Conservation (phyloP, 2,329 filamentous ascomycete species). For the Trichoderma koningiopsis region DNA sequence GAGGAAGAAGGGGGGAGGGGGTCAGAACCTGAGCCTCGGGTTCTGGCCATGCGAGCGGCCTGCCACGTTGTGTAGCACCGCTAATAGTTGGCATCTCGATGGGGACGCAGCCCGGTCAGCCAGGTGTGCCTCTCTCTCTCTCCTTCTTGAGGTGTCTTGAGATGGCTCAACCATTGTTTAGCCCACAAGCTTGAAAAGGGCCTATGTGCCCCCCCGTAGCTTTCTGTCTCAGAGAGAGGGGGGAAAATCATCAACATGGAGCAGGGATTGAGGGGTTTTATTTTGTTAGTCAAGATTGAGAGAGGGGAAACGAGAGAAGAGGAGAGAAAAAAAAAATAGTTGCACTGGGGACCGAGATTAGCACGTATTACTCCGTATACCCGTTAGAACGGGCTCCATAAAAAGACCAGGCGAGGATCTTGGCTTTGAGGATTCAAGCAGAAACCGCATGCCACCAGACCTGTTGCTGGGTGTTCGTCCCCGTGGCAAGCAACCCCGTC, state of each 20-base stretch:
- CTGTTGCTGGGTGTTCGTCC: neutral
- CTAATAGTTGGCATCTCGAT: neutral
- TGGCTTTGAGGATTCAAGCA: neutral
- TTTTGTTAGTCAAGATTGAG: slow-evolving; percentile 8
- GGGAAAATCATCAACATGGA: neutral
- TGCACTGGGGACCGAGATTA: neutral
- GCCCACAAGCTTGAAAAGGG: neutral
- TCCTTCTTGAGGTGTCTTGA: no score
- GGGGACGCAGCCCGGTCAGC: neutral
- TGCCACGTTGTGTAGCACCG: neutral
- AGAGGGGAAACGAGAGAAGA: neutral
- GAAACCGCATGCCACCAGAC: slow-evolving; percentile 2
- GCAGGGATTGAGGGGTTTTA: slow-evolving; percentile 6
- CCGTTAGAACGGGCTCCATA: neutral
- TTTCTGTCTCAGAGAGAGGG: neutral
- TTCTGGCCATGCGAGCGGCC: neutral
- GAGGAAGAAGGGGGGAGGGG: neutral
- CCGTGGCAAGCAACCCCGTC: neutral
- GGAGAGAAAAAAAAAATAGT: slow-evolving; percentile 3
- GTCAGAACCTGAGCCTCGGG: slow-evolving; percentile 4
- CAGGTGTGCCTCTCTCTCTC: neutral
- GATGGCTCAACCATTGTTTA: neutral
- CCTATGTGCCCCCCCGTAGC: neutral
- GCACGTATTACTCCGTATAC: slow-evolving; percentile 9
- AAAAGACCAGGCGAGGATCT: slow-evolving; percentile 13